Evolutionary conservation across 164 flowering plant genomes (phyloP).

Genomic region (Akebia trifoliata): DNA sequence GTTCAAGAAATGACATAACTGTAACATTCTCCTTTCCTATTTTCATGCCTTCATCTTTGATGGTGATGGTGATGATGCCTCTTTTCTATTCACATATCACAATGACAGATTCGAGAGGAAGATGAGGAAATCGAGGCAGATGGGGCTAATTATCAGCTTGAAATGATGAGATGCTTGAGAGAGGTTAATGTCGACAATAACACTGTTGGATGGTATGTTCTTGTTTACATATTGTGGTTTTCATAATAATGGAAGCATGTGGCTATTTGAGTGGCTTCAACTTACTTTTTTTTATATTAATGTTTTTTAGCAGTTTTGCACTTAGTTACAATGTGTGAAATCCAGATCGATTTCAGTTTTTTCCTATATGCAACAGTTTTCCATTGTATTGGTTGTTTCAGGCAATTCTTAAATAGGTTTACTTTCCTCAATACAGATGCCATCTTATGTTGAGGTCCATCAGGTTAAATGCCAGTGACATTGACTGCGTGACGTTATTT

Average conservation of each 20-base stretch:
- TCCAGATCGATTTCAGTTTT: too few relatives aligned
- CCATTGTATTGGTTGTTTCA: too few relatives aligned
- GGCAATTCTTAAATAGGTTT: too few relatives aligned
- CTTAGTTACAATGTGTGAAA: too few relatives aligned
- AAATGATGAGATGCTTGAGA: conserved; percentile 98
- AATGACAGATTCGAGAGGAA: conserved; percentile 66
- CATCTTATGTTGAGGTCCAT: too few relatives aligned
- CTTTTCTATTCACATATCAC: neutral
- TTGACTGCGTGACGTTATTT: too few relatives aligned
- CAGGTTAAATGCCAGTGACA: too few relatives aligned
- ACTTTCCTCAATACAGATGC: too few relatives aligned
- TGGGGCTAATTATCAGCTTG: conserved; percentile 99
- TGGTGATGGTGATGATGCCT: too few relatives aligned
- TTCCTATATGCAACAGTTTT: too few relatives aligned
- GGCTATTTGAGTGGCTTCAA: neutral
- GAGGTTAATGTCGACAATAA: conserved; percentile 99
- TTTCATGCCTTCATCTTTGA: neutral
- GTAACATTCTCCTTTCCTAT: neutral
- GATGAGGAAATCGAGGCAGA: conserved; percentile 98
- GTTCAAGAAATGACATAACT: neutral
- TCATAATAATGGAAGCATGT: neutral
- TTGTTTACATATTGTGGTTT: neutral
- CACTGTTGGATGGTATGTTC: conserved; percentile 62
- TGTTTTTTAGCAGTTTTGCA: too few relatives aligned
- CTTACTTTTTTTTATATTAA: neutral